phyloP scores from a whole-genome alignment of 2,329 filamentous ascomycete genomes.

The Cadophora gregata region DNA sequence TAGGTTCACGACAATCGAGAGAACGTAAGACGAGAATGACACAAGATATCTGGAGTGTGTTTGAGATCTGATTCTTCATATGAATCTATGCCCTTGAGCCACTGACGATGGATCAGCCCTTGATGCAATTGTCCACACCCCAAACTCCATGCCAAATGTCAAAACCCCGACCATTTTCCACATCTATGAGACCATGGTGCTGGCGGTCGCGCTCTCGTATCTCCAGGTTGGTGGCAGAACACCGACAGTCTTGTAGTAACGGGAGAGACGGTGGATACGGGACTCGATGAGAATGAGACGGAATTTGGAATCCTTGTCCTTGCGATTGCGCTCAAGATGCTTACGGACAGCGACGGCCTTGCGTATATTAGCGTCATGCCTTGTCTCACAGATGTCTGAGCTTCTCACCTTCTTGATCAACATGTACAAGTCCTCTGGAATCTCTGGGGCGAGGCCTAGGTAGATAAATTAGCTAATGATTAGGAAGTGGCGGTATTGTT shows the following conservation, averaged over 20 bases:
- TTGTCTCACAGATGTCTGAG: neutral
- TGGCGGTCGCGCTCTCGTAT: conserved; percentile 97
- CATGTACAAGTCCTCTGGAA: conserved; percentile 99
- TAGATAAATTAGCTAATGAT: conserved; percentile 89
- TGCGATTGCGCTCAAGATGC: conserved; percentile 99
- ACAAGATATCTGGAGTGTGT: conserved; percentile 37
- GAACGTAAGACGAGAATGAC: conserved; percentile 9
- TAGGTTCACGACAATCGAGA: neutral
- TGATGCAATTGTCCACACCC: conserved; percentile 39
- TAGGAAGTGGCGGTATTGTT: conserved; percentile 77
- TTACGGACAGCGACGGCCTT: conserved; percentile 96
- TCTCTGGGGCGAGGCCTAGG: conserved; percentile 93
- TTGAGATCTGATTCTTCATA: conserved; percentile 41
- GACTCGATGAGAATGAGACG: conserved; percentile 99
- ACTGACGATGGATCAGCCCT: conserved; percentile 35
- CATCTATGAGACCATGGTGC: conserved; percentile 87
- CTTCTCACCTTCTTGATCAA: conserved; percentile 96
- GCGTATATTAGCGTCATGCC: conserved; percentile 30
- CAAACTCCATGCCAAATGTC: conserved; percentile 29
- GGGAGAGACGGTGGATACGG: conserved; percentile 98
- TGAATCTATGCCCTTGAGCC: conserved; percentile 39
- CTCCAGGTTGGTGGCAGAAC: conserved; percentile 92
- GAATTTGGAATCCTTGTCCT: conserved; percentile 99
- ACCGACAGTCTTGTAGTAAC: conserved; percentile 98
- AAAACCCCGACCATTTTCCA: conserved; percentile 18